Conservation (phyloP, 768 basidiomycete genomes). For the Lentinula lateritia region DNA sequence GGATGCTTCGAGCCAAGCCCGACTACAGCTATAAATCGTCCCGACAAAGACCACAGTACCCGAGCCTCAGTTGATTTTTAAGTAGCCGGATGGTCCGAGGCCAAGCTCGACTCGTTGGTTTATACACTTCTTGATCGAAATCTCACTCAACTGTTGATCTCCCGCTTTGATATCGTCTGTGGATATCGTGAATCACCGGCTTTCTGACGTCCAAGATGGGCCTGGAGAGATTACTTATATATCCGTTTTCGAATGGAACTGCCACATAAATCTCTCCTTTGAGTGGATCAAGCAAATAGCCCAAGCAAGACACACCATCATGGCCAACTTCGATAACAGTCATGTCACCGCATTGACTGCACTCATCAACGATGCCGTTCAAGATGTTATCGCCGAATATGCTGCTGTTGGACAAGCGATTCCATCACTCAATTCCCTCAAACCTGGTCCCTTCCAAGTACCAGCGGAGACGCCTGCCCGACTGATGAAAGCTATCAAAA, state of each 20-base stretch:
- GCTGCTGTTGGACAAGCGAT: constrained; percentile 17
- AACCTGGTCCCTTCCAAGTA: constrained; percentile 28
- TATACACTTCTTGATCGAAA: not conserved
- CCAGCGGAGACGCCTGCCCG: constrained; percentile 14
- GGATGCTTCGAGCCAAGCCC: not conserved
- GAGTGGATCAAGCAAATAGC: not conserved
- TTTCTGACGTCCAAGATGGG: not conserved
- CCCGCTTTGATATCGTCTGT: not conserved
- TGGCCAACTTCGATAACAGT: constrained; percentile 1
- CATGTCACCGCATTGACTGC: constrained; percentile 19
- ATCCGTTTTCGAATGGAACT: not conserved
- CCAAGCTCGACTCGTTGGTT: not conserved
- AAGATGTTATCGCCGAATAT: constrained; percentile 26
- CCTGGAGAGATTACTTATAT: not conserved
- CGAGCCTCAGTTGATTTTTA: not conserved
- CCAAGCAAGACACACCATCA: not conserved
- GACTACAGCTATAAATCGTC: not conserved
- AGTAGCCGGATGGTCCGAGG: not conserved
- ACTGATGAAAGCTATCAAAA: constrained; percentile 23
- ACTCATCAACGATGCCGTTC: constrained; percentile 24
- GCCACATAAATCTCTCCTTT: not conserved
- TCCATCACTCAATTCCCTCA: constrained; percentile 28
- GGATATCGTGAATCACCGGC: not conserved
- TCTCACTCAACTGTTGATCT: not conserved
- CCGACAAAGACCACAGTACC: not conserved